phyloP scores from a whole-genome alignment of 2,329 filamentous ascomycete species.

The Sporothrix euskadiensis region DNA sequence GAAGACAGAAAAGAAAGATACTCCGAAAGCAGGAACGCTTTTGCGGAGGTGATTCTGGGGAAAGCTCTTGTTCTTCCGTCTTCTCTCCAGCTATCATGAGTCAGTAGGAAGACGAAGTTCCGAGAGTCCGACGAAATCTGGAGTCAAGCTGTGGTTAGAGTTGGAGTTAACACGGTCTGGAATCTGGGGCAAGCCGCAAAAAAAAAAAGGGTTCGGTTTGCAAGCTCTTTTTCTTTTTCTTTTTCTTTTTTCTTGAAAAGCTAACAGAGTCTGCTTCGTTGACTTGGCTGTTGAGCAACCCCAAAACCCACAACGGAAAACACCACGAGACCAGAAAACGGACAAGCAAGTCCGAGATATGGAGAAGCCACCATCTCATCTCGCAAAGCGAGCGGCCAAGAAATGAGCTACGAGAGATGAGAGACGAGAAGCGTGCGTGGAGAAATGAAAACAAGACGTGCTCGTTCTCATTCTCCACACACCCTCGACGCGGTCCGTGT shows the following conservation, averaged over 20 bases:
- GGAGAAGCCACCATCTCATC: neutral
- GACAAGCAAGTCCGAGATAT: neutral
- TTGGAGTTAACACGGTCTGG: neutral
- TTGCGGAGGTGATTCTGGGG: slow-evolving; percentile 4
- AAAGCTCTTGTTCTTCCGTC: neutral
- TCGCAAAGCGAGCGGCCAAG: neutral
- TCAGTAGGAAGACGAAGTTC: slow-evolving; percentile 5
- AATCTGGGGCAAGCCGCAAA: neutral
- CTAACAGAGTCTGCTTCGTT: neutral
- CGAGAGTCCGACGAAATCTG: neutral
- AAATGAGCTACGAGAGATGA: neutral
- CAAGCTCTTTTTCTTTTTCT: neutral
- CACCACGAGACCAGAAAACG: slow-evolving; percentile 2
- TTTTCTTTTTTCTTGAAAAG: neutral
- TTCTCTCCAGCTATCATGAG: neutral
- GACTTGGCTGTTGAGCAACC: neutral
- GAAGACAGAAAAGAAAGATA: neutral
- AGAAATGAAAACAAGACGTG: neutral
- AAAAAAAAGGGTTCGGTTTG: neutral
- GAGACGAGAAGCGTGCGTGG: neutral
- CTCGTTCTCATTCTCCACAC: neutral
- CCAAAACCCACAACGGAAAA: neutral
- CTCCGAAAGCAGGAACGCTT: neutral
- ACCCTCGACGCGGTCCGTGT: neutral
- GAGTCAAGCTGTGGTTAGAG: neutral